These are phyloP conservation scores for Sutorius eximius DNA, from an alignment of 1,284 basidiomycete genomes.

Conservation along the genomic window DNA sequence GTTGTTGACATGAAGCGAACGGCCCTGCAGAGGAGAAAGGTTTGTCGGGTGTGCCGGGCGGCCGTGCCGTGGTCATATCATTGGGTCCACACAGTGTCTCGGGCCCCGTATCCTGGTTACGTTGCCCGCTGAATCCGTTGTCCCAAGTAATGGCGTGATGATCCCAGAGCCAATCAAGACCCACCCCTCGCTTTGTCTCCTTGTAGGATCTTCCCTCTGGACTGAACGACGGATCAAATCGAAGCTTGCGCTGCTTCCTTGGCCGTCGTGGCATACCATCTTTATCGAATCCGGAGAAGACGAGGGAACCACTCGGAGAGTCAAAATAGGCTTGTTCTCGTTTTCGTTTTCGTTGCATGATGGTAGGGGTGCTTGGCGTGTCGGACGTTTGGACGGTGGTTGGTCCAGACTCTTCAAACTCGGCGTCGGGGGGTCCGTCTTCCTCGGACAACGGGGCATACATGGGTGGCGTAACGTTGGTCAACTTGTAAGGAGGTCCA, in stretches of 20 bases:
- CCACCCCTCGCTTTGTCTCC: neutral
- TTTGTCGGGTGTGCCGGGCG: constrained; percentile 14
- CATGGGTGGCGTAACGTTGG: neutral
- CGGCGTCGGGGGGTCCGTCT: neutral
- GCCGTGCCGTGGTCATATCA: neutral
- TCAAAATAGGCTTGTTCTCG: constrained; percentile 32
- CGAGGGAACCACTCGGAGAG: constrained; percentile 28
- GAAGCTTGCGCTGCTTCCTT: constrained; percentile 29
- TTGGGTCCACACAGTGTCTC: neutral
- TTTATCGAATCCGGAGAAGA: constrained; percentile 32
- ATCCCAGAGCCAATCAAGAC: constrained; percentile 3
- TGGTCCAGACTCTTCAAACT: neutral
- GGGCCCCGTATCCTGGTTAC: neutral
- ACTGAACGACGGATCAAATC: constrained; percentile 28
- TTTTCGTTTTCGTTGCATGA: constrained; percentile 28
- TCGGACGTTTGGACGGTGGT: constrained; percentile 10
- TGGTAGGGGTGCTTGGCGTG: constrained; percentile 26
- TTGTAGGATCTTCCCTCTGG: constrained; percentile 13
- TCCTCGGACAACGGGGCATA: constrained; percentile 7
- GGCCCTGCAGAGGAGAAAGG: neutral
- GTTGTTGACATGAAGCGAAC: neutral
- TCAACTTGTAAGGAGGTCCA: constrained; percentile 23
- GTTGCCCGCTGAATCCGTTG: neutral
- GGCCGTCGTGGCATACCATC: constrained; percentile 32
- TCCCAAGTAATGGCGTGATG: neutral